Evolutionary conservation across 2,329 filamentous ascomycete species (phyloP).

Genomic region (Penicillium verrucosum): DNA sequence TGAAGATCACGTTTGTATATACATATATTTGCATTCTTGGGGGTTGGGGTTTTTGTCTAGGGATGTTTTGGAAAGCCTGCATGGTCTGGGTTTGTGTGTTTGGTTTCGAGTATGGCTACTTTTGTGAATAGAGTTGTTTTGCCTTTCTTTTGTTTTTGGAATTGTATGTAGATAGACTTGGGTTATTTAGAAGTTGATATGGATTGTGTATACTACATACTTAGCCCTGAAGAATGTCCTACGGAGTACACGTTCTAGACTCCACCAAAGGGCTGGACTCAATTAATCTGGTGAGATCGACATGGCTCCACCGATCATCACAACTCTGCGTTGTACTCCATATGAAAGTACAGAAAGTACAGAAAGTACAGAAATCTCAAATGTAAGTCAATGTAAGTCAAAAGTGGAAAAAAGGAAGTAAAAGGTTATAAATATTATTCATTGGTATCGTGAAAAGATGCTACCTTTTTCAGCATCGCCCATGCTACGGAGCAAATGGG

Average conservation of each 20-base stretch:
- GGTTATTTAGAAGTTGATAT: neutral
- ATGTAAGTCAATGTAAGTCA: neutral
- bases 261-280: neutral
- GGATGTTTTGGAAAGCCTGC: neutral
- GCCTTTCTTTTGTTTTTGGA: neutral
- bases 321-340: neutral
- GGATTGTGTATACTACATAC: neutral
- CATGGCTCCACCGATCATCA: constrained; percentile 5
- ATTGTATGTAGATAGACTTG: neutral
- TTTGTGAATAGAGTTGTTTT: neutral
- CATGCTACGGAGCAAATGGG: neutral
- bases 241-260: neutral
- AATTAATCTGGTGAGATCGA: neutral
- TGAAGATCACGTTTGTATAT: neutral
- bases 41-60: neutral
- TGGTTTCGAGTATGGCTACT: neutral
- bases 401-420: neutral
- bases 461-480: constrained; percentile 17
- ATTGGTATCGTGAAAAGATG: constrained; percentile 26
- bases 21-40: neutral
- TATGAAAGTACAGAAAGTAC: neutral
- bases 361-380: neutral
- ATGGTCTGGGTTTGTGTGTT: neutral
- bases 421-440: constrained; percentile 16
- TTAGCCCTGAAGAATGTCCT: neutral